Evolutionary conservation across 176 grass and related monocot species (phyloP).

Genomic region (Aechmea fasciata): DNA sequence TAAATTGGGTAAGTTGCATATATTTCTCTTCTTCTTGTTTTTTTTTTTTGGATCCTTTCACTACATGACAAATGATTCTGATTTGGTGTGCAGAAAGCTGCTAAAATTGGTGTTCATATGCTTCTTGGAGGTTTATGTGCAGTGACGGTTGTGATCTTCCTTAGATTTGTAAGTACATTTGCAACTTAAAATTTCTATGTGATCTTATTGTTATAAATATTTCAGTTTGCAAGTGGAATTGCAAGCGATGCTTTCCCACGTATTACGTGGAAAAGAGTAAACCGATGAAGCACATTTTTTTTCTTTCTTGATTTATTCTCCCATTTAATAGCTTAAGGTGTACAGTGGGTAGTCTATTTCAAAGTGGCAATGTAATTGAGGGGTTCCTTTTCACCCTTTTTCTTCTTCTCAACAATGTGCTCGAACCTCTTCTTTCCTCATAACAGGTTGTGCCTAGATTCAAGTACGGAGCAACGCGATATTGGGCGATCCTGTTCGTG

Average conservation of each 20-base stretch:
- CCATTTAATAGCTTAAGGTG: background rate
- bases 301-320: background rate
- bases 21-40: background rate
- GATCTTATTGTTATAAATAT: constrained; percentile 10
- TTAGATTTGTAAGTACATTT: constrained; percentile 80
- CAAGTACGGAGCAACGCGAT: constrained; percentile 55
- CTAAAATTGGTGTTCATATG: constrained; percentile 57
- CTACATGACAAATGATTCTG: constrained; percentile 14
- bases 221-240: background rate
- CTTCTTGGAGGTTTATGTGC: constrained; percentile 71
- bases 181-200: background rate
- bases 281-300: background rate
- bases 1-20: background rate
- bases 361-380: background rate
- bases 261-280: background rate
- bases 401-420: constrained; percentile 2
- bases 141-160: constrained; percentile 65
- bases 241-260: background rate
- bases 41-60: background rate
- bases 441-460: constrained; percentile 57
- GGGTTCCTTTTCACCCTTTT: no score
- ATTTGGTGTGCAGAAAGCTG: constrained; percentile 59
- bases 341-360: background rate
- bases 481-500: constrained; percentile 60
- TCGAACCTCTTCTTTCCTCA: background rate